A percentile compares a stretch with the other conserved stretches of the same genome.
Evolutionary conservation across 495 filamentous ascomycete genomes (phyloP).

Genomic region (Penicillium malachiteum): DNA sequence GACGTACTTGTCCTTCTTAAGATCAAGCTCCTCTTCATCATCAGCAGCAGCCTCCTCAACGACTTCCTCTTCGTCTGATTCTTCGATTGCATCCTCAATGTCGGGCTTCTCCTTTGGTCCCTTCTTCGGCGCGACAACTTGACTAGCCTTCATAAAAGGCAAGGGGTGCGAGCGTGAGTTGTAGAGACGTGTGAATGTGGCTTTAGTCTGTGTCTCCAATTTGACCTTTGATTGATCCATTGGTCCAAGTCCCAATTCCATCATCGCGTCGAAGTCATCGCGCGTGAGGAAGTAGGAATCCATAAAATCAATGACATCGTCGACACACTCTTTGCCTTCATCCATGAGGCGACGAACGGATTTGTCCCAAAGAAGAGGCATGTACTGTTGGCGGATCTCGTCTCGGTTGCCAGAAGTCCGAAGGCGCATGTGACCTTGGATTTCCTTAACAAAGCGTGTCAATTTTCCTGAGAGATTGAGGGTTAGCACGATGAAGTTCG

Average conservation of each 20-base stretch:
- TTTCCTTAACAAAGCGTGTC: conserved; percentile 82
- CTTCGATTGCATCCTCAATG: conserved; percentile 93
- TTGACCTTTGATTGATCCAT: conserved; percentile 72
- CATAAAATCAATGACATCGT: conserved; percentile 84
- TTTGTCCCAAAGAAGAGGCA: conserved; percentile 83
- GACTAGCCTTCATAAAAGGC: conserved; percentile 92
- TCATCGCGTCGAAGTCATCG: conserved; percentile 89
- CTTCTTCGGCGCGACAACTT: conserved; percentile 67
- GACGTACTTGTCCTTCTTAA: conserved; percentile 95
- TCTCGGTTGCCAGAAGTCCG: conserved; percentile 87
- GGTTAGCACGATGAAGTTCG: conserved; percentile 12
- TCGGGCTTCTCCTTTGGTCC: conserved; percentile 78
- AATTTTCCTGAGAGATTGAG: conserved; percentile 61
- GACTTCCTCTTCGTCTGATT: conserved; percentile 73
- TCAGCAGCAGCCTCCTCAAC: conserved; percentile 60
- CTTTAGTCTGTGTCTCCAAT: conserved; percentile 81
- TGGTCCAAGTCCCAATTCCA: conserved; percentile 86
- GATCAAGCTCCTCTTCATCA: conserved; percentile 69
- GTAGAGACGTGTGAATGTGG: conserved; percentile 86
- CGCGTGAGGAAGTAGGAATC: conserved; percentile 95
- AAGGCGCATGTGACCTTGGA: conserved; percentile 96
- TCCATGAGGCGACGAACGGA: conserved; percentile 68
- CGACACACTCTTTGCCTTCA: conserved; percentile 72
- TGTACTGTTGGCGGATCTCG: conserved; percentile 91
- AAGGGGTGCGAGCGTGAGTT: conserved; percentile 84